Conservation (phyloP, 371 early-diverging fungal genomes). For the Rhizopus sp. region DNA sequence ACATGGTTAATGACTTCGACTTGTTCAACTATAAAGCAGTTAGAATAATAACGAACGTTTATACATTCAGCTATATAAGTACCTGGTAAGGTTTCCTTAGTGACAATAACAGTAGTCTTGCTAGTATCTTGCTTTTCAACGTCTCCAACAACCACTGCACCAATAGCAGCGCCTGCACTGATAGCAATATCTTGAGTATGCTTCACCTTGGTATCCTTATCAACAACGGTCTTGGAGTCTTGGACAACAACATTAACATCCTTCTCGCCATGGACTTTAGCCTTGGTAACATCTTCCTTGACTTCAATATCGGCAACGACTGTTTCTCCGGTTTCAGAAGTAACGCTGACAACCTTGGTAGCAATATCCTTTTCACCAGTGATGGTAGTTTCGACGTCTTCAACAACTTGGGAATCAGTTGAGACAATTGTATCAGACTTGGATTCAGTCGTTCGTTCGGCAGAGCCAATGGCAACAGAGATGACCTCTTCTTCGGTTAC, state of each 20-base stretch:
- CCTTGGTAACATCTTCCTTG: not conserved
- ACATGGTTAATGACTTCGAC: not conserved
- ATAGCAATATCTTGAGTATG: not conserved
- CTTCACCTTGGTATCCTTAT: not conserved
- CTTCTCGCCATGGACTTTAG: not conserved
- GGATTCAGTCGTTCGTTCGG: not conserved
- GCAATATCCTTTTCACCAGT: too few species aligned
- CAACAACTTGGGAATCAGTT: not conserved
- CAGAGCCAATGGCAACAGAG: not conserved
- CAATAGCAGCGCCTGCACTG: too few species aligned
- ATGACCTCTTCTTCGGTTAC: conserved; percentile 1
- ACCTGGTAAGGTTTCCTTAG: conserved; percentile 7
- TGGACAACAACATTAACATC: not conserved
- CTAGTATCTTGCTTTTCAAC: not conserved
- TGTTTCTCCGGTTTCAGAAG: too few species aligned
- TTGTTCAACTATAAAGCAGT: not conserved
- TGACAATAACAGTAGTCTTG: conserved; percentile 4
- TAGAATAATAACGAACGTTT: not conserved
- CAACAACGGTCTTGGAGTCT: not conserved
- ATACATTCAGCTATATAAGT: not conserved
- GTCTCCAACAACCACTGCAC: conserved; percentile 1
- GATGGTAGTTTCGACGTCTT: too few species aligned
- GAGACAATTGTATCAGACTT: not conserved
- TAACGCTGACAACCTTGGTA: too few species aligned
- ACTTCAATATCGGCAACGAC: not conserved